Evolutionary conservation across 768 basidiomycete species (phyloP), one percentile per base, ranked within the genome.

Genomic region (Serendipita sp.): DNA sequence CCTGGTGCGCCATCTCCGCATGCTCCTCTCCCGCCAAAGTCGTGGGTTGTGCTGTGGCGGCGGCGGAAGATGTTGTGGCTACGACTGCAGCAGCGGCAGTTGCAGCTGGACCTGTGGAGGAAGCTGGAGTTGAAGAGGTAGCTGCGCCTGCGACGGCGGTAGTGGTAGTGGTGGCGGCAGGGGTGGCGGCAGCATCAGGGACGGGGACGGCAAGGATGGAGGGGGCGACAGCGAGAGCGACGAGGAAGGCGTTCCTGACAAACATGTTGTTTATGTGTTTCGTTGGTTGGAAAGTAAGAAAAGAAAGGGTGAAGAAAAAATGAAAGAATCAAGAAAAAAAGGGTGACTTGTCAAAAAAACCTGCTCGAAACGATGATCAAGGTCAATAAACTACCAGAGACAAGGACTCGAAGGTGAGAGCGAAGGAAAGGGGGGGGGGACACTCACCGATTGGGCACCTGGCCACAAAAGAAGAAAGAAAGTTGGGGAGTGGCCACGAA

Each of bases 221-320:
- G 30, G 64, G 47, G 47, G 51, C 64, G 48, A 54, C 64, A 30
- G 36, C 64, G 48, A 65, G 47, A 34, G 44, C 47, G 16, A 48
- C 64, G 44, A 65, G 28, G 64, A 65, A 10, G 34, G 64, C 44
- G 64, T 65, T 51, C 64, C 32, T 65, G 48, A 65, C 48, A 18
- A 60, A 38, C 56, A 60, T 60, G 56, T 23, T 60, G 23, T 23
- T 23, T 23, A 23, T 23, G 23, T 23, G 23, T 23, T 23, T 23
- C 23, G 23, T 23, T 23, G 56, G 35, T 23, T 32, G 11, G 23
- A 23, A 11, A 30, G 11, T 60, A 23, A 30, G 35, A 60, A 60
- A 36, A 41, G 41, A 13, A 13, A 13, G 13, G 13, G 41, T 41
- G 13, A 41, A 41, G 13, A 41, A 23, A 23, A 23, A 23, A 23